A percentile compares a stretch with the other conserved stretches of the same genome.
These are phyloP conservation scores for Cercospora sesami DNA, from an alignment of 2,329 filamentous ascomycete genomes.

Conservation along the genomic window DNA sequence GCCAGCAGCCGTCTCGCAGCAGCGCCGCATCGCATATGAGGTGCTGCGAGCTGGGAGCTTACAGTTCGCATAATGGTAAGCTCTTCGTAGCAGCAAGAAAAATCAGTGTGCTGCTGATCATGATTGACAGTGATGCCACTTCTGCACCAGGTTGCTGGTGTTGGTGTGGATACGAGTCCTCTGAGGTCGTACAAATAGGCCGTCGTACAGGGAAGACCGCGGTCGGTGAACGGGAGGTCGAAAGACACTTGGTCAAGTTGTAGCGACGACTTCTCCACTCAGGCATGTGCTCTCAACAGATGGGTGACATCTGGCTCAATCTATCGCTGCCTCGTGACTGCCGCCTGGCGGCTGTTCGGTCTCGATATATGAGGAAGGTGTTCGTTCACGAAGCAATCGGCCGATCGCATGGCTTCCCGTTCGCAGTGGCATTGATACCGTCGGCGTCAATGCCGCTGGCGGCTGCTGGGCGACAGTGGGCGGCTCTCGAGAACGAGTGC, in stretches of 20 bases:
- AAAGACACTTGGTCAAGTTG: conserved; percentile 19
- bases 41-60: neutral
- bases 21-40: conserved; percentile 1
- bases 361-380: neutral
- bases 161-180: conserved; percentile 19
- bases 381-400: conserved; percentile 5
- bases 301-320: conserved; percentile 16
- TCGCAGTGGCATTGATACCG: conserved; percentile 1
- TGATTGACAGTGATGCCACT: conserved; percentile 21
- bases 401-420: conserved; percentile 8
- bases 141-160: conserved; percentile 25
- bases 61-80: neutral
- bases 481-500: conserved; percentile 10
- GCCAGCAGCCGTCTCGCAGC: conserved; percentile 18
- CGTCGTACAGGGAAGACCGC: conserved; percentile 24
- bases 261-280: conserved; percentile 27
- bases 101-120: conserved; percentile 14
- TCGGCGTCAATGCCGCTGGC: neutral
- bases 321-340: neutral
- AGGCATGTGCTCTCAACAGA: conserved; percentile 15
- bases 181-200: conserved; percentile 12
- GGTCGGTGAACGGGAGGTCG: conserved; percentile 6
- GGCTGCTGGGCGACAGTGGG: neutral
- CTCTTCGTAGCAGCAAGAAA: neutral
- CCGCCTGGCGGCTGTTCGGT: neutral